Evolutionary conservation across 2,329 filamentous ascomycete species (phyloP), one percentile per base, ranked within the genome.

Genomic region (Mycosphaerella sp.): DNA sequence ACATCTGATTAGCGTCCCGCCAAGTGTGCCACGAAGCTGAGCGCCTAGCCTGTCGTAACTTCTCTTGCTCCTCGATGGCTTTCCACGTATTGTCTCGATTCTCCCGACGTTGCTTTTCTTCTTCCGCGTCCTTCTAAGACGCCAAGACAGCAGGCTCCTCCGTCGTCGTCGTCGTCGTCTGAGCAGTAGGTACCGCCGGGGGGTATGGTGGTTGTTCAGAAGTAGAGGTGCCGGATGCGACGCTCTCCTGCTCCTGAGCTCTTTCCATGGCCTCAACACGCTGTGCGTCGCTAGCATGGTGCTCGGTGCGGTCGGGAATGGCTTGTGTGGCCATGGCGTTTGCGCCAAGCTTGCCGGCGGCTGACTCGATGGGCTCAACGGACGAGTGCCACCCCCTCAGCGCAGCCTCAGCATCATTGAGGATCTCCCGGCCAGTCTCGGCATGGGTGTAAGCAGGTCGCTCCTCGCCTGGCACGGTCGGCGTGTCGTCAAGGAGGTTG

Each of bases 381-480:
- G 71, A 72, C 25, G 79, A 70, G 49, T 74, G 70, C 88, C 91
- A 97, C 36, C 81, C 79, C 49, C 84, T 81, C 55, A 98, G 80
- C 61, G 95, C 88, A 48, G 88, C 85, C 70, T 98, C 93, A 37
- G 89, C 90, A 56, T 96, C 90, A 64, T 94, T 93, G 21, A 98
- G 80, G 41, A 97, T 81, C 68, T 94, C 86, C 47, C 89, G 83
- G 2, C 88, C 89, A 58, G 85, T 81, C 10, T 79, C 73, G 7
- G 73, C 75, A 52, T 84, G 73, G 32, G 80, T 75, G 66, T 93
- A 97, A 0, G 77, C 70, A n/a, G 78, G 75, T 44, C 85, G 83
- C 13, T 77, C 70, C 67, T 96, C 89, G 42, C 93, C 93, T 1
- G 91, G 91, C 0, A 95, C 85, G 27, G 96, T 82, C 0, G 93